Evolutionary conservation across 306 rosid genomes (phyloP).

Genomic region (Canavalia ensiformis): DNA sequence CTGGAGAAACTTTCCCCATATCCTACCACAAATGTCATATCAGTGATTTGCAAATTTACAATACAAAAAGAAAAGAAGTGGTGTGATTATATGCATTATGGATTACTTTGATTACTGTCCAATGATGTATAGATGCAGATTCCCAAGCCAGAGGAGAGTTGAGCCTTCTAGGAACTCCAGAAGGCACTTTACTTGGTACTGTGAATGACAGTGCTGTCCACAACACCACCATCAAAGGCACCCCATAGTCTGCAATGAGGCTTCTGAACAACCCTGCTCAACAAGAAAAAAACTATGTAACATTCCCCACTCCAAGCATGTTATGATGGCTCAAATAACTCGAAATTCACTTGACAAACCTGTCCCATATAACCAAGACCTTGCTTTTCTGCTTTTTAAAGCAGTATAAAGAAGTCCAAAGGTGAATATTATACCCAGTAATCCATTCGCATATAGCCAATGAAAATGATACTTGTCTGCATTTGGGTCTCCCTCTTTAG

Average conservation of each 20-base stretch:
- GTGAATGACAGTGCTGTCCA: conserved; percentile 80
- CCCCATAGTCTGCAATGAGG: conserved; percentile 85
- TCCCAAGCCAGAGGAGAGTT: conserved; percentile 85
- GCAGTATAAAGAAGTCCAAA: conserved; percentile 80
- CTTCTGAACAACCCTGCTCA: conserved; percentile 73
- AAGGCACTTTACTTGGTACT: conserved; percentile 70
- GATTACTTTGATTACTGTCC: conserved; percentile 81
- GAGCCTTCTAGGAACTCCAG: conserved; percentile 84
- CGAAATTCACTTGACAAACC: conserved; percentile 57
- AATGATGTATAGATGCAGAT: conserved; percentile 71
- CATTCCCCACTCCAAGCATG: neutral
- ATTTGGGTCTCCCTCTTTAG: conserved; percentile 60
- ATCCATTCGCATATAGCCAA: conserved; percentile 81
- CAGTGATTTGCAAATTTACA: neutral
- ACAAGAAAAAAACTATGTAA: conserved; percentile 6
- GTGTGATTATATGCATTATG: conserved; percentile 8
- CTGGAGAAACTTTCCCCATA: conserved; percentile 76
- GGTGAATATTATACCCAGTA: conserved; percentile 77
- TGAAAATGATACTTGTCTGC: conserved; percentile 60
- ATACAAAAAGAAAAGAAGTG: neutral
- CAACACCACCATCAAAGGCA: conserved; percentile 79
- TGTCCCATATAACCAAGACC: conserved; percentile 89
- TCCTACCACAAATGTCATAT: conserved; percentile 61
- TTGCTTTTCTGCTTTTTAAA: conserved; percentile 81
- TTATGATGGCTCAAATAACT: neutral